A percentile compares a stretch with the other conserved stretches of the same genome.
These are phyloP conservation scores for Nidula niveotomentosa DNA, from an alignment of 1,284 basidiomycete species.

Conservation along the genomic window DNA sequence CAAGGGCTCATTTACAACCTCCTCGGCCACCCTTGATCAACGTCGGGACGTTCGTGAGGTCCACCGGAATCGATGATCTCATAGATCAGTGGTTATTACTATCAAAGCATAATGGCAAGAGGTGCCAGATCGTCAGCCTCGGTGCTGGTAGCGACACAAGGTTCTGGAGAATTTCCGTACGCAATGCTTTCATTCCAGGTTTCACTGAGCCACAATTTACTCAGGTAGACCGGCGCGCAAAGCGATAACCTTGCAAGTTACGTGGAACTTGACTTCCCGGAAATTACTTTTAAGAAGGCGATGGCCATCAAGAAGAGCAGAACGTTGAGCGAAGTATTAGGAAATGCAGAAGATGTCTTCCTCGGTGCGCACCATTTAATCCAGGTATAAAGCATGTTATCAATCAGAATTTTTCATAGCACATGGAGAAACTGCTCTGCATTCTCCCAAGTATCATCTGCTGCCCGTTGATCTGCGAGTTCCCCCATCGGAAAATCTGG, in stretches of 20 bases:
- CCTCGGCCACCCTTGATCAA: conserved; percentile 88
- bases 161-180: conserved; percentile 87
- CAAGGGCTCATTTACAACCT: conserved; percentile 62
- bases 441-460: conserved; percentile 70
- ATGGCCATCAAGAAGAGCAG: conserved; percentile 77
- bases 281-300: conserved; percentile 82
- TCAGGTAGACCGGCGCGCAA: conserved; percentile 50
- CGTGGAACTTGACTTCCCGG: conserved; percentile 89
- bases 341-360: conserved; percentile 40
- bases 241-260: conserved; percentile 58
- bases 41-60: conserved; percentile 89
- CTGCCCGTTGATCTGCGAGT: conserved; percentile 74
- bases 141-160: conserved; percentile 94
- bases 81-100: conserved; percentile 70
- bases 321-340: conserved; percentile 55
- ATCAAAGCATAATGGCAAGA: conserved; percentile 33
- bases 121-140: conserved; percentile 83
- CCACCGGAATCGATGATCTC: conserved; percentile 78
- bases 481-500: conserved; percentile 42
- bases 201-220: conserved; percentile 11
- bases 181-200: conserved; percentile 26
- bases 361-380: conserved; percentile 33
- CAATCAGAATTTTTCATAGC: conserved; percentile 29
- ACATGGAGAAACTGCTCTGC: conserved; percentile 70
- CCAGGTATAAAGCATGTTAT: conserved; percentile 4